phyloP scores from a whole-genome alignment of 2,329 filamentous ascomycete genomes.

The Fusarium abutilonis region DNA sequence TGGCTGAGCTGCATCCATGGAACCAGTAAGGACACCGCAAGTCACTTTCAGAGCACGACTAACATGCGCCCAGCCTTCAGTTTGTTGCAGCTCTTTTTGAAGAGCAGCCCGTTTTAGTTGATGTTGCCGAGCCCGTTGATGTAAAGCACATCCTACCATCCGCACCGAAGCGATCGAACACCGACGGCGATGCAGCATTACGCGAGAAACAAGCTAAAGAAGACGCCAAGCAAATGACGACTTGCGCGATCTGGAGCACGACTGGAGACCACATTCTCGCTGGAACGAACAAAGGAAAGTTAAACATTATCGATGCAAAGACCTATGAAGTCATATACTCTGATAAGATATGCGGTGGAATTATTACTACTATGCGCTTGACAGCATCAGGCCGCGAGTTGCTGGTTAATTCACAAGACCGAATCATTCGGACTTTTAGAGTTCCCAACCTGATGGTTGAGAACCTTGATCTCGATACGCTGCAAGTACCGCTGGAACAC shows the following conservation, averaged over 20 bases:
- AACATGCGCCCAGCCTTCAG: slow-evolving; percentile 63
- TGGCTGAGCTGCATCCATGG: slow-evolving; percentile 91
- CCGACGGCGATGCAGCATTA: slow-evolving; percentile 73
- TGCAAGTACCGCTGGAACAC: slow-evolving; percentile 92
- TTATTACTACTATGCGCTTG: slow-evolving; percentile 87
- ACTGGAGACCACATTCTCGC: slow-evolving; percentile 89
- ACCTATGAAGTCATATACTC: slow-evolving; percentile 88
- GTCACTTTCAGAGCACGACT: slow-evolving; percentile 20
- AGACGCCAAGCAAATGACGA: slow-evolving; percentile 94
- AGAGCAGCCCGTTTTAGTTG: slow-evolving; percentile 88
- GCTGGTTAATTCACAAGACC: slow-evolving; percentile 91
- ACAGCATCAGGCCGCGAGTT: slow-evolving; percentile 84
- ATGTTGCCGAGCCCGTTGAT: slow-evolving; percentile 75
- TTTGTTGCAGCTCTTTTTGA: slow-evolving; percentile 95
- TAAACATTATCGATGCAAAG: slow-evolving; percentile 91
- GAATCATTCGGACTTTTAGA: slow-evolving; percentile 91
- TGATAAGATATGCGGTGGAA: slow-evolving; percentile 84
- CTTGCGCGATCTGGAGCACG: slow-evolving; percentile 87
- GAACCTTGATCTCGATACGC: slow-evolving; percentile 82
- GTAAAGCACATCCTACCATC: slow-evolving; percentile 83
- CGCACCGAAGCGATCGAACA: slow-evolving; percentile 77
- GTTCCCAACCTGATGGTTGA: slow-evolving; percentile 78
- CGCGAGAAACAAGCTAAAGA: slow-evolving; percentile 89
- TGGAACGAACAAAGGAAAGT: slow-evolving; percentile 93
- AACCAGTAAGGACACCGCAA: slow-evolving; percentile 70